A percentile compares a stretch with the other conserved stretches of the same genome.
Evolutionary conservation across 1,284 basidiomycete genomes (phyloP).

Genomic region (Earliella scabrosa): DNA sequence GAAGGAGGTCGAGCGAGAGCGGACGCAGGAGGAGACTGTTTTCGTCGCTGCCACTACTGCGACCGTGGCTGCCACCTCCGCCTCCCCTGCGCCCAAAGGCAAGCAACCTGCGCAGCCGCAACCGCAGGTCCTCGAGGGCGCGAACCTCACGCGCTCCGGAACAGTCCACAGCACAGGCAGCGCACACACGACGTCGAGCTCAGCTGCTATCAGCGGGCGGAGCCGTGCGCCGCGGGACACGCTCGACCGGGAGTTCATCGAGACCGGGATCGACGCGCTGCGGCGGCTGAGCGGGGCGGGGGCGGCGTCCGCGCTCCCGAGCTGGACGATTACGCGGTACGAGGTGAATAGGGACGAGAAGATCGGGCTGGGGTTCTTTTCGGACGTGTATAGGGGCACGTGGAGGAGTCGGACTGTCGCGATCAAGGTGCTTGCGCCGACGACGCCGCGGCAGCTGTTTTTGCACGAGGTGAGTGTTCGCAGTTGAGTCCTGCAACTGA

Average conservation of each 20-base stretch:
- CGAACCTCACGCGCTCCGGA: constrained; percentile 20
- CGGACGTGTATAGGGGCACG: constrained; percentile 71
- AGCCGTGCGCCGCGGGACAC: constrained; percentile 30
- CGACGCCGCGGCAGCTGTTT: too few species aligned
- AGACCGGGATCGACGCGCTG: too few species aligned
- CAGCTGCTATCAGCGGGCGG: constrained; percentile 7
- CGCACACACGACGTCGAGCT: constrained; percentile 12
- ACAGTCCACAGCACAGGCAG: constrained; percentile 33
- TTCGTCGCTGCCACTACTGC: constrained; percentile 6
- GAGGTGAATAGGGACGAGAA: constrained; percentile 66
- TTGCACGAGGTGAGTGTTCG: too few species aligned
- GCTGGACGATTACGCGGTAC: constrained; percentile 76
- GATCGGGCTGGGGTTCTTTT: constrained; percentile 72
- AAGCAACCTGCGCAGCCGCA: neutral
- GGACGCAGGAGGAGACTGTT: constrained; percentile 17
- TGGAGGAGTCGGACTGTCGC: too few species aligned
- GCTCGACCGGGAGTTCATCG: constrained; percentile 50
- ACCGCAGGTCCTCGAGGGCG: constrained; percentile 3
- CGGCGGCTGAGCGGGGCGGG: too few species aligned
- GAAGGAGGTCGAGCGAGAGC: too few species aligned
- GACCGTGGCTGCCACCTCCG: neutral
- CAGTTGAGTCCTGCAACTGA: too few species aligned
- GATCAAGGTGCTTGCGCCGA: too few species aligned
- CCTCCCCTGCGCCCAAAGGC: neutral
- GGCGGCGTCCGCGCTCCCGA: too few species aligned